Conservation (phyloP, 352 stramenopile genomes). For the Phytophthora tentaculata region DNA sequence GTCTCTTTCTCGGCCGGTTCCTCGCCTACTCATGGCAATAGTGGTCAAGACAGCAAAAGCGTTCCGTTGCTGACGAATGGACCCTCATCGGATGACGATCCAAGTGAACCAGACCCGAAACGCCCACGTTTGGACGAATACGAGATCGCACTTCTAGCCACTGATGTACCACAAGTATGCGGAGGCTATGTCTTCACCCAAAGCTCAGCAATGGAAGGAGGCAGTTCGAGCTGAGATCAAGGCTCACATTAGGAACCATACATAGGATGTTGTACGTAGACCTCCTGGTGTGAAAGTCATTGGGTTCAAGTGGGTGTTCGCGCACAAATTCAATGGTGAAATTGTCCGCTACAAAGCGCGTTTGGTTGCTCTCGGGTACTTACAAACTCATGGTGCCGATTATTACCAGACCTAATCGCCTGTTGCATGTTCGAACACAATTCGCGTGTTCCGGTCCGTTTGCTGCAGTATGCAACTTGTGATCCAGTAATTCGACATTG, state of each 20-base stretch:
- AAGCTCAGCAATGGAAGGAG: too few relatives aligned
- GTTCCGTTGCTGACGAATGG: too few relatives aligned
- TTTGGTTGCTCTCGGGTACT: conserved; percentile 6
- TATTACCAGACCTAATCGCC: conserved; percentile 20
- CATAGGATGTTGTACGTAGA: conserved; percentile 13
- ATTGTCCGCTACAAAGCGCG: conserved; percentile 37
- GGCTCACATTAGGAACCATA: conserved; percentile 13
- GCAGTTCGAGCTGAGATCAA: not conserved
- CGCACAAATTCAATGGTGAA: conserved; percentile 24
- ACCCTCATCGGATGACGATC: too few relatives aligned
- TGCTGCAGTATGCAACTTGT: conserved; percentile 20
- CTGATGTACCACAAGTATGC: too few relatives aligned
- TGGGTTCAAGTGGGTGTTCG: conserved; percentile 39
- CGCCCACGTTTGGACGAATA: too few relatives aligned
- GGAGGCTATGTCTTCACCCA: too few relatives aligned
- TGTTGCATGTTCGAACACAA: conserved; percentile 25
- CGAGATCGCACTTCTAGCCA: too few relatives aligned
- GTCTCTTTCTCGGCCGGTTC: too few relatives aligned
- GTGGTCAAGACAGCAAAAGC: too few relatives aligned
- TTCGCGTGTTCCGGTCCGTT: conserved; percentile 30
- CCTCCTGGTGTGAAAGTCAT: conserved; percentile 21
- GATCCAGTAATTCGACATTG: conserved; percentile 35
- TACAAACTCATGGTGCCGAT: not conserved
- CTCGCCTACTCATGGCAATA: too few relatives aligned
- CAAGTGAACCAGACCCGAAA: too few relatives aligned